Conservation (phyloP, 2,329 filamentous ascomycete species). For the Sclerotinia borealis region DNA sequence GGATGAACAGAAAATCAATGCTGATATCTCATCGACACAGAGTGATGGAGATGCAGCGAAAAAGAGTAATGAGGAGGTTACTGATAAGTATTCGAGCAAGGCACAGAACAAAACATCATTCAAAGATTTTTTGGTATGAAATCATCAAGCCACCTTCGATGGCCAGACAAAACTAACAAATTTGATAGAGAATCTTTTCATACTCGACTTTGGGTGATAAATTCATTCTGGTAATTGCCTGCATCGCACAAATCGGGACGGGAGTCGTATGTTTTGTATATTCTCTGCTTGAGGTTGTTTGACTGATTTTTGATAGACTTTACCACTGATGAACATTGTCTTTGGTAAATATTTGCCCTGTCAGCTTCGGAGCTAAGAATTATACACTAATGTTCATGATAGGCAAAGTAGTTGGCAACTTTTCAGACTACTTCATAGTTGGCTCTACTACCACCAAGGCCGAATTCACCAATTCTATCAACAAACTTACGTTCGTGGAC, state of each 20-base stretch:
- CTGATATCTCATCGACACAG: background rate
- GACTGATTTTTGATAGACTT: slow-evolving; percentile 34
- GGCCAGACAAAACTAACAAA: background rate
- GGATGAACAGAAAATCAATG: background rate
- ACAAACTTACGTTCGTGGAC: slow-evolving; percentile 40
- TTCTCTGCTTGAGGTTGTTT: background rate
- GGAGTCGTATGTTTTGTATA: slow-evolving; percentile 22
- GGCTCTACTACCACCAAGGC: slow-evolving; percentile 32
- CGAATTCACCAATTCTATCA: slow-evolving; percentile 39
- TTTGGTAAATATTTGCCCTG: slow-evolving; percentile 40
- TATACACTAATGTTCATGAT: background rate
- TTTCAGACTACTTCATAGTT: slow-evolving; percentile 30
- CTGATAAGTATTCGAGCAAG: slow-evolving; percentile 22
- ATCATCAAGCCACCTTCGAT: background rate
- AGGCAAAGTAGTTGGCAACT: slow-evolving; percentile 30
- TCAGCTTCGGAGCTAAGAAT: background rate
- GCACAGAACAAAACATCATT: slow-evolving; percentile 22
- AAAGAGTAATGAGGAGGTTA: background rate
- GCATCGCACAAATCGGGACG: slow-evolving; percentile 22
- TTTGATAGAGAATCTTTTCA: slow-evolving; percentile 25
- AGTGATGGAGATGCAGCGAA: background rate
- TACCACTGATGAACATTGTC: slow-evolving; percentile 55
- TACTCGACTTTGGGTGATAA: slow-evolving; percentile 25
- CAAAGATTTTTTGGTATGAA: slow-evolving; percentile 22
- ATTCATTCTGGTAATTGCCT: slow-evolving; percentile 20